Evolutionary conservation across 1,284 basidiomycete species (phyloP).

Genomic region (Lentinula novae-zelandiae): DNA sequence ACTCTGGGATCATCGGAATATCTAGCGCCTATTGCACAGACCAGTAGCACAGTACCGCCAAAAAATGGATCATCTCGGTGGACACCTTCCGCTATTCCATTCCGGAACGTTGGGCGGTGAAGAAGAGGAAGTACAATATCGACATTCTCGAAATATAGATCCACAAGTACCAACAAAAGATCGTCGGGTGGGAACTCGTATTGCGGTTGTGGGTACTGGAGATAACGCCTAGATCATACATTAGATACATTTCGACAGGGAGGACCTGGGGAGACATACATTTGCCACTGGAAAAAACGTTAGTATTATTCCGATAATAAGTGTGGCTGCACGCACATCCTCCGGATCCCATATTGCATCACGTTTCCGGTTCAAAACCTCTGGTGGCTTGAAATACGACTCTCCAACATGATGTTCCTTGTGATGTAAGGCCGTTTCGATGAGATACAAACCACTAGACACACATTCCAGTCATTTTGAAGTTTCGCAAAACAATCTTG

Average conservation of each 20-base stretch:
- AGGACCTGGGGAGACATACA: background rate
- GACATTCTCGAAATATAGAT: conserved; percentile 63
- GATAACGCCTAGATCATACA: background rate
- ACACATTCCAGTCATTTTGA: background rate
- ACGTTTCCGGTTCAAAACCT: conserved; percentile 17
- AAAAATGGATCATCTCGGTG: conserved; percentile 62
- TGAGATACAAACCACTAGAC: conserved; percentile 33
- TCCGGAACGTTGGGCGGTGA: conserved; percentile 73
- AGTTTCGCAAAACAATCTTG: background rate
- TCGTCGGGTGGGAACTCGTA: conserved; percentile 59
- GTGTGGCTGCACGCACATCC: conserved; percentile 21
- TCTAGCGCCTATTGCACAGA: conserved; percentile 73
- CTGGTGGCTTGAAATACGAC: background rate
- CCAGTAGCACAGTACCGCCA: conserved; percentile 64
- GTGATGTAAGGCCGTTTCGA: conserved; percentile 37
- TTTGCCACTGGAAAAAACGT: background rate
- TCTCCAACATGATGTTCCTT: conserved; percentile 31
- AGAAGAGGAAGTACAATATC: conserved; percentile 71
- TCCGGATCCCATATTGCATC: conserved; percentile 31
- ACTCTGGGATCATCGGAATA: conserved; percentile 69
- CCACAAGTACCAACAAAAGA: conserved; percentile 57
- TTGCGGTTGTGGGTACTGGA: conserved; percentile 9
- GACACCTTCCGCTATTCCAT: conserved; percentile 50
- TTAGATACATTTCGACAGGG: background rate
- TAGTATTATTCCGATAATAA: background rate